These are phyloP conservation scores for Lepidium didymum DNA, from an alignment of 345 rosid species.

Conservation along the genomic window DNA sequence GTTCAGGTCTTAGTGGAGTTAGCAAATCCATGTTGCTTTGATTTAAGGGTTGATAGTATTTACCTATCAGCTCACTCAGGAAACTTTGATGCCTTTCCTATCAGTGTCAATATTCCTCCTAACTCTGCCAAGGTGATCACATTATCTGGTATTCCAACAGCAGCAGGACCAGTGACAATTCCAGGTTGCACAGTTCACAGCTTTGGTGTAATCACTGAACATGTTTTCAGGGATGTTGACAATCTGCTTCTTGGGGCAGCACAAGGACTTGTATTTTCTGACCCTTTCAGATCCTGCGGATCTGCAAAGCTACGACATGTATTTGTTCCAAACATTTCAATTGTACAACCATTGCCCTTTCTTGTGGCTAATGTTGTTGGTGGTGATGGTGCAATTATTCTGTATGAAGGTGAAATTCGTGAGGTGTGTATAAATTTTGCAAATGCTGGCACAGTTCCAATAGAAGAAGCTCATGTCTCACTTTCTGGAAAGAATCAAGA, in stretches of 20 bases:
- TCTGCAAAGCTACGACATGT: slow-evolving; percentile 75
- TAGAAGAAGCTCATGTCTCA: slow-evolving; percentile 89
- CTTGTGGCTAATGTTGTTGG: slow-evolving; percentile 78
- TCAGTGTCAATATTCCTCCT: slow-evolving; percentile 79
- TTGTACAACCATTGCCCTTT: slow-evolving; percentile 70
- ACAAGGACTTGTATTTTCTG: slow-evolving; percentile 97
- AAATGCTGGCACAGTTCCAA: slow-evolving; percentile 91
- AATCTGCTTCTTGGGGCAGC: slow-evolving; percentile 96
- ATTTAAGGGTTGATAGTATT: slow-evolving; percentile 86
- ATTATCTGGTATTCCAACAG: slow-evolving; percentile 90
- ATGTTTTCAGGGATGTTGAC: slow-evolving; percentile 87
- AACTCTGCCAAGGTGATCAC: slow-evolving; percentile 96
- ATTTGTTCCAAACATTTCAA: slow-evolving; percentile 76
- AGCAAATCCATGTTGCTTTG: slow-evolving; percentile 97
- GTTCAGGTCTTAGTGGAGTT: slow-evolving; percentile 96
- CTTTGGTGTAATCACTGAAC: slow-evolving; percentile 95
- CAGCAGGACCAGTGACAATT: slow-evolving; percentile 66
- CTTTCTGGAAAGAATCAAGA: slow-evolving; percentile 95
- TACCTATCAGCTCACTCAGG: slow-evolving; percentile 84
- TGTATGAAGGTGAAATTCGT: slow-evolving; percentile 95
- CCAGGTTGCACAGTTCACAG: slow-evolving; percentile 94
- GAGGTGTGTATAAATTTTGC: slow-evolving; percentile 79
- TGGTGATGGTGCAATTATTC: slow-evolving; percentile 85
- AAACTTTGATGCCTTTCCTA: slow-evolving; percentile 91
- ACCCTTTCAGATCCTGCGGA: slow-evolving; percentile 94